Evolutionary conservation across 129 eudicot species (phyloP).

Genomic region (Kitagawia praeruptora): DNA sequence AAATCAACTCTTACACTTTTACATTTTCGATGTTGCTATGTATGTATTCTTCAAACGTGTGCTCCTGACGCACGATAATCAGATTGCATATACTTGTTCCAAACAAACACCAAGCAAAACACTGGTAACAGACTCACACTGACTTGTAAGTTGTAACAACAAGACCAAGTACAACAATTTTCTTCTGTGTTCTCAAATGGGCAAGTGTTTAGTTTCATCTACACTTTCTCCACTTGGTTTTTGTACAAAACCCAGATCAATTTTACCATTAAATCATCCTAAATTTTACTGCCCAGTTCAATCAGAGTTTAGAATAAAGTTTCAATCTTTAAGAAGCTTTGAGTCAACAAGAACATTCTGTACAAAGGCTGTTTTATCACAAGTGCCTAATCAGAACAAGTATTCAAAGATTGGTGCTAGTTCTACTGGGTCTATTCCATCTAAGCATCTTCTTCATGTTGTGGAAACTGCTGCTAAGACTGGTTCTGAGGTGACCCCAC

Average conservation of each 20-base stretch:
- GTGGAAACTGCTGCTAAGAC: constrained; percentile 78
- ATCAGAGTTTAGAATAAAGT: neutral
- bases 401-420: constrained; percentile 47
- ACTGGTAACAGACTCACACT: neutral
- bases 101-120: neutral
- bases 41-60: neutral
- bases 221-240: constrained; percentile 1
- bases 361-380: constrained; percentile 39
- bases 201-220: constrained; percentile 11
- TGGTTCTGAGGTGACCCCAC: constrained; percentile 58
- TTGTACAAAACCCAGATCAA: constrained; percentile 11
- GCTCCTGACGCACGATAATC: neutral
- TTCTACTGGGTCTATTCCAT: constrained; percentile 57
- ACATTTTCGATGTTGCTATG: too few relatives aligned
- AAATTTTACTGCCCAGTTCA: neutral
- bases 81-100: neutral
- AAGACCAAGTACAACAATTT: neutral
- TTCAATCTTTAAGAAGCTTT: neutral
- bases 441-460: constrained; percentile 54
- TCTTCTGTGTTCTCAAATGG: neutral
- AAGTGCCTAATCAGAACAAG: constrained; percentile 28
- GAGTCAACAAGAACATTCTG: neutral
- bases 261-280: neutral
- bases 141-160: neutral
- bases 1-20: too few relatives aligned